Base-by-base conservation (phyloP, 2,329 filamentous ascomycete species). In the Beauveria sp. region DNA sequence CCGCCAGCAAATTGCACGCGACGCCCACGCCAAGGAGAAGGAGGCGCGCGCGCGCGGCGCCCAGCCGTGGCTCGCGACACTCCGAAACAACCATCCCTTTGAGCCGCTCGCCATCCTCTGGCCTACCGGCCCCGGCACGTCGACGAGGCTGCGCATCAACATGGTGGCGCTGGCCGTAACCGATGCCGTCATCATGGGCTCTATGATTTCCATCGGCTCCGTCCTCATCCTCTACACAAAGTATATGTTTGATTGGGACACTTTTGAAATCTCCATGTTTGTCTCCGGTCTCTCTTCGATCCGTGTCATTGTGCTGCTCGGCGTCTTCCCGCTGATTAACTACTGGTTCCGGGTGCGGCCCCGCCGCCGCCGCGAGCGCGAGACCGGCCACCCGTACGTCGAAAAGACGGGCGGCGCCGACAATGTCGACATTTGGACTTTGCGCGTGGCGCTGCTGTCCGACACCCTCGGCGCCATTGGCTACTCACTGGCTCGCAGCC, bases 161-260 rank as follows among this genome's bases (percentile, higher is more conserved):
- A 77, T 99, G n/a, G 71, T 96, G 3, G 76, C 93, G 0, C 80
- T 99, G 9, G 89, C 92, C 2, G 78, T 86, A 6, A 86, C 92
- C 60, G 94, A 97, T 70, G 90, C 88, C 28, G 85, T 91, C 64
- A 83, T 96, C 66, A 88, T 97, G 63, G 89, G 91, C 24, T 83
- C 92, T 0, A 86, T 88, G 8, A 90, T 97, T 81, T 91, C 92
- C 53, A 84, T 86, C 0, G 86, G 91, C 63, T 85, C 87, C n/a
- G 86, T 97, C 41, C 80, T 94, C 22, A 81, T 97, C 60, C 83
- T 96, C 59, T 99, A 97, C 74, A 86, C 86, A 26, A 87, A 90
- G 66, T 88, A 84, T 68, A 83, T 86, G 67, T 97, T 96, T 70
- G 79, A 82, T 59, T 97, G 94, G 94, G 83, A 84, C 53, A 92